These are phyloP conservation scores for Alternaria tenuissima DNA, from an alignment of 2,329 filamentous ascomycete genomes.

Conservation along the genomic window DNA sequence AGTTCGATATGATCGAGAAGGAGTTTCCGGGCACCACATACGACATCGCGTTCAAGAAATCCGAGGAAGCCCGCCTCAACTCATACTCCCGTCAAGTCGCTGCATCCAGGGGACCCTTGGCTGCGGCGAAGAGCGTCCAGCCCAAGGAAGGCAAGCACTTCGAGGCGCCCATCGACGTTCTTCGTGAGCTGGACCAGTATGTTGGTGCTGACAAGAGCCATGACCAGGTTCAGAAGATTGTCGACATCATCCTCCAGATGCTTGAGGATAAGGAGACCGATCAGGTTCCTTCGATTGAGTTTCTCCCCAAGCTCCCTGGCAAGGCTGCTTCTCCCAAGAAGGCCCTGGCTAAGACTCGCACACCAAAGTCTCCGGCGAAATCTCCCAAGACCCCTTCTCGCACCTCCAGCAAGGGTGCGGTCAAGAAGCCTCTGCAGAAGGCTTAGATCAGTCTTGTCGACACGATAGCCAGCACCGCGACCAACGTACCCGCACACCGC, in stretches of 20 bases:
- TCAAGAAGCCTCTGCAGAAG: conserved; percentile 34
- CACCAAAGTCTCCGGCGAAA: conserved; percentile 18
- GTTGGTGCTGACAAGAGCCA: conserved; percentile 34
- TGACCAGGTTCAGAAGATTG: conserved; percentile 27
- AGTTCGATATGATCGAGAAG: conserved; percentile 44
- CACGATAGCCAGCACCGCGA: not conserved
- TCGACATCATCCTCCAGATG: conserved; percentile 42
- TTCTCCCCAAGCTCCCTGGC: conserved; percentile 39
- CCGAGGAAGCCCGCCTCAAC: conserved; percentile 45
- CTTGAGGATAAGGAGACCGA: conserved; percentile 34
- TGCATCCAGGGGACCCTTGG: conserved; percentile 5
- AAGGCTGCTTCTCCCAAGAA: conserved; percentile 23
- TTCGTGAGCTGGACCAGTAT: conserved; percentile 38
- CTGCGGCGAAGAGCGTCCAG: conserved; percentile 21
- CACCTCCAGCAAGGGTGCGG: conserved; percentile 33
- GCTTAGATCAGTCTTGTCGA: conserved; percentile 2
- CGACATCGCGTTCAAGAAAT: conserved; percentile 46
- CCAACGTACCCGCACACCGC: not conserved
- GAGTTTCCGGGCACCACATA: conserved; percentile 44
- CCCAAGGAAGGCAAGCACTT: conserved; percentile 34
- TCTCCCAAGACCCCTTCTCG: conserved; percentile 19
- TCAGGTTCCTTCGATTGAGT: conserved; percentile 43
- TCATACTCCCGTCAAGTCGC: conserved; percentile 38
- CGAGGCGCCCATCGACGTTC: conserved; percentile 45
- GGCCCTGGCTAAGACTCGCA: conserved; percentile 12